A percentile compares a stretch with the other conserved stretches of the same genome.
phyloP scores from a whole-genome alignment of 2,329 filamentous ascomycete genomes.

The Fusarium neocosmosporiellum region DNA sequence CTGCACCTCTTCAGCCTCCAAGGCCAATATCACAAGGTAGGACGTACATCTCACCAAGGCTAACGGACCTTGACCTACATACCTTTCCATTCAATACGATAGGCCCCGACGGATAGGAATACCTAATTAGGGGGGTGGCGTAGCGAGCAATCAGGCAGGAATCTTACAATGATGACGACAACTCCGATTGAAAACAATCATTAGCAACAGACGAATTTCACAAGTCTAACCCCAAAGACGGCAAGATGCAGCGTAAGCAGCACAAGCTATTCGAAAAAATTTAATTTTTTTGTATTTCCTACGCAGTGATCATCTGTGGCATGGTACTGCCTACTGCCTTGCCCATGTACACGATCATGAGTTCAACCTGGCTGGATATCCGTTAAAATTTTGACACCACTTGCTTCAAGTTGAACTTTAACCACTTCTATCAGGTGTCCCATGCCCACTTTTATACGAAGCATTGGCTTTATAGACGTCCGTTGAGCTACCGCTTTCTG shows the following conservation, averaged over 20 bases:
- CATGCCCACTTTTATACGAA: neutral
- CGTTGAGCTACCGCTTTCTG: neutral
- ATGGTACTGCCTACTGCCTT: neutral
- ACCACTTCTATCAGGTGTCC: neutral
- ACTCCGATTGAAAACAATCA: neutral
- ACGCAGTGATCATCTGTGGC: too few relatives aligned
- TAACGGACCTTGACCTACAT: neutral
- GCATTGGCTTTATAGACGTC: neutral
- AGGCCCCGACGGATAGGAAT: neutral
- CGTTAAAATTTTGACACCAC: neutral
- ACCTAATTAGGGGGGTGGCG: fast-evolving
- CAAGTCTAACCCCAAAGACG: neutral
- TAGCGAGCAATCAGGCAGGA: neutral
- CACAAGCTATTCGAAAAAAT: too few relatives aligned
- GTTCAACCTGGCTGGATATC: neutral
- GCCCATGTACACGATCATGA: neutral
- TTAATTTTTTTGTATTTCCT: too few relatives aligned
- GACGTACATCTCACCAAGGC: neutral
- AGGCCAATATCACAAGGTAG: neutral
- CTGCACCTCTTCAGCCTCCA: neutral
- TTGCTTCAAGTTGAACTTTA: neutral
- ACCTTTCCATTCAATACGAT: neutral
- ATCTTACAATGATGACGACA: neutral
- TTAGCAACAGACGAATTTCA: neutral
- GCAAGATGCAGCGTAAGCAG: neutral